Evolutionary conservation across 371 early-diverging fungal genomes (phyloP).

Genomic region (Mucor plumbeus): DNA sequence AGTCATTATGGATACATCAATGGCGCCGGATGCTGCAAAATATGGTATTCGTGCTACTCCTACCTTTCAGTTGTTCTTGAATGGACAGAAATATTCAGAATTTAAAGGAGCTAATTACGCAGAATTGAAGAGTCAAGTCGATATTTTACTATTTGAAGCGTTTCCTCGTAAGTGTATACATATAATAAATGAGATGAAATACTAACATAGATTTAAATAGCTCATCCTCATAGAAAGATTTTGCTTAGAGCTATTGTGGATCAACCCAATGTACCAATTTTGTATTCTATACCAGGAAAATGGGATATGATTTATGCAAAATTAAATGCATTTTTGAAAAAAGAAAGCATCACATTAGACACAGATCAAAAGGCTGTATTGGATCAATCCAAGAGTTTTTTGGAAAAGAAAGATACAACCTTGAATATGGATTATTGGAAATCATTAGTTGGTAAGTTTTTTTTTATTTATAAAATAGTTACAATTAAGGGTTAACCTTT

Average conservation of each 20-base stretch:
- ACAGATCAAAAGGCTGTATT: constrained; percentile 30
- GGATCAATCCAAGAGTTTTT: constrained; percentile 29
- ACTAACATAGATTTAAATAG: constrained; percentile 24
- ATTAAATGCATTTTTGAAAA: constrained; percentile 46
- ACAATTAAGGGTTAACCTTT: too few relatives aligned
- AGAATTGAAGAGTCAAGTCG: constrained; percentile 66
- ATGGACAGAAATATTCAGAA: constrained; percentile 63
- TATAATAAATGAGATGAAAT: not conserved
- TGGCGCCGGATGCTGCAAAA: constrained; percentile 58
- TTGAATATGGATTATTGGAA: constrained; percentile 41
- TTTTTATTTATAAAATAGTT: not conserved
- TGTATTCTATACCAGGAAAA: constrained; percentile 57
- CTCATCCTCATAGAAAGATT: constrained; percentile 69
- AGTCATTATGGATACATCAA: constrained; percentile 66
- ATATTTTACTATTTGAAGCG: constrained; percentile 66
- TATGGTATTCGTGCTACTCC: constrained; percentile 72
- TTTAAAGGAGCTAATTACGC: constrained; percentile 72
- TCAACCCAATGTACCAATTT: constrained; percentile 56
- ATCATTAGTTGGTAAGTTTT: constrained; percentile 39
- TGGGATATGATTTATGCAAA: constrained; percentile 66
- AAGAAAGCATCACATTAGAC: constrained; percentile 31
- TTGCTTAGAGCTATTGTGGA: constrained; percentile 40
- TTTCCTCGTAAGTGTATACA: constrained; percentile 65
- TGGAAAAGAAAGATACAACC: constrained; percentile 21
- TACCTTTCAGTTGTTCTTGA: constrained; percentile 69